Conservation (phyloP, 257 asterid genomes). For the Thymus quinquecostatus region DNA sequence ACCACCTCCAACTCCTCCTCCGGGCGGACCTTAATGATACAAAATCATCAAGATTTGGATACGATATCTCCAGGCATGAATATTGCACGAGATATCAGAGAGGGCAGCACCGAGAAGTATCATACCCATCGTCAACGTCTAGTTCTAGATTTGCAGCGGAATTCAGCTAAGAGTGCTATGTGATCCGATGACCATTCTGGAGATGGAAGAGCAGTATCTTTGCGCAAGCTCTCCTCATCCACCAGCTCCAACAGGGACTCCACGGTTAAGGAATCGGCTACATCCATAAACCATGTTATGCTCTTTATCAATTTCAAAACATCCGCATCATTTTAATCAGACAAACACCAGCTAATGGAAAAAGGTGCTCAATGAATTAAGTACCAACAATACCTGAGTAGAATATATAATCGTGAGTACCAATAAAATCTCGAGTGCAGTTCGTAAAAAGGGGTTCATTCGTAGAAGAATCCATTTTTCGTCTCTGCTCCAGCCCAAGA, state of each 20-base stretch:
- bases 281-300: conserved; percentile 34
- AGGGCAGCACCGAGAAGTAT: conserved; percentile 24
- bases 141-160: conserved; percentile 87
- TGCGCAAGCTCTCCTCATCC: conserved; percentile 89
- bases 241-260: conserved; percentile 92
- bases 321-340: conserved; percentile 3
- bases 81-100: too few species aligned
- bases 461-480: conserved; percentile 83
- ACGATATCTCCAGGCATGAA: neutral
- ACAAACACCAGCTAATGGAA: neutral
- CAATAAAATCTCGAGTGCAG: conserved; percentile 94
- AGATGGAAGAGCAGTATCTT: conserved; percentile 95
- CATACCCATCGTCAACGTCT: conserved; percentile 68
- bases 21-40: conserved; percentile 24
- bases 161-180: conserved; percentile 91
- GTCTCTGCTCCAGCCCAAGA: conserved; percentile 82
- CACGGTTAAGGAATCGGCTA: conserved; percentile 86
- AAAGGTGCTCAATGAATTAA: neutral
- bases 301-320: conserved; percentile 21
- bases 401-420: conserved; percentile 95
- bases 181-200: conserved; percentile 99
- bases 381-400: conserved; percentile 69
- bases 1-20: conserved; percentile 26
- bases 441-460: conserved; percentile 91
- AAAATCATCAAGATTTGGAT: neutral